Evolutionary conservation across 176 grass and related monocot genomes (phyloP).

Genomic region (Eragrostis curvula): DNA sequence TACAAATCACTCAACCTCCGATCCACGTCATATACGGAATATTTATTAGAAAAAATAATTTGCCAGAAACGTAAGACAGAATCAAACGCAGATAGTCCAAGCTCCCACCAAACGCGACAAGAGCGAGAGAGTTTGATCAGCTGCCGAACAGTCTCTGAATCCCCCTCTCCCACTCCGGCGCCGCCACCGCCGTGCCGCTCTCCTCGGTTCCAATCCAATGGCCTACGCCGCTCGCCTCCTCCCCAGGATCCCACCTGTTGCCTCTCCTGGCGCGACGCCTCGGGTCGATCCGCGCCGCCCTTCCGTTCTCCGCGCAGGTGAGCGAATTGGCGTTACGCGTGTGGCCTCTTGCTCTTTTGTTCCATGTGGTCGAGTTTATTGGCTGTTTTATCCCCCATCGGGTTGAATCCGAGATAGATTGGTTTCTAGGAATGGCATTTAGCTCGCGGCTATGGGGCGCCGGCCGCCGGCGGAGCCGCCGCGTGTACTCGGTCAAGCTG

Average conservation of each 20-base stretch:
- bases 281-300: conserved; percentile 1
- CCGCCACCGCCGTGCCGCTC: background rate
- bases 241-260: conserved; percentile 14
- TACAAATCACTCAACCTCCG: background rate
- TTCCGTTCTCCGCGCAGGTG: conserved; percentile 19
- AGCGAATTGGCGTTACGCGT: background rate
- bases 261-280: background rate
- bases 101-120: conserved; percentile 5
- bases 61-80: background rate
- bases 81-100: background rate
- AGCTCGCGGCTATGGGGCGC: conserved; percentile 1
- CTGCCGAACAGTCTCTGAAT: background rate
- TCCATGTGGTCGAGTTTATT: background rate
- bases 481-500: conserved; percentile 15
- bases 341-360: background rate
- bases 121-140: conserved; percentile 17
- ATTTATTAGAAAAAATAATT: background rate
- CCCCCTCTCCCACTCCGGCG: background rate
- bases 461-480: conserved; percentile 23
- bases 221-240: conserved; percentile 21
- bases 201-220: conserved; percentile 16
- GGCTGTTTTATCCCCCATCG: background rate
- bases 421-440: background rate
- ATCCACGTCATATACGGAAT: background rate
- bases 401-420: background rate